Evolutionary conservation across 2,329 filamentous ascomycete genomes (phyloP), one percentile per base, ranked within the genome.

Genomic region (Dactylellina parvicollis): DNA sequence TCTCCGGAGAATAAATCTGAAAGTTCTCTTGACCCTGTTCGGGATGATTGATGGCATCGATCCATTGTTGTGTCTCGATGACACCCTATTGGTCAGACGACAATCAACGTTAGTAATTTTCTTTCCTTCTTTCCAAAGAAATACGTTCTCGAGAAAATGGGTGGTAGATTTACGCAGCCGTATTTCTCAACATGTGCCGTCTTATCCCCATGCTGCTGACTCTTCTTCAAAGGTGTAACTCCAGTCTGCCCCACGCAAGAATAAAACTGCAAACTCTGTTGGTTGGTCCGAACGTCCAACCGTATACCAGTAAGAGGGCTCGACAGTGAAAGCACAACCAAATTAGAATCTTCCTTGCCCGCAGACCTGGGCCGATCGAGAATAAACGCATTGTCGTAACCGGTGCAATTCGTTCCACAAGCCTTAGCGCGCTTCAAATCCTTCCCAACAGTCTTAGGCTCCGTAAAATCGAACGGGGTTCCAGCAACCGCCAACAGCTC

Each of bases 51-150:
- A 98, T 95, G 24, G 86, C 92, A 79, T 96, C 93, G 79, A 97
- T 96, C 87, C 88, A 97, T 80, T 95, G 92, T 84, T 97, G 87
- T 10, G 95, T 91, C 83, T 97, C 94, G 81, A 97, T 86, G 52
- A 96, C 94, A 24, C 96, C 79, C 81, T 94, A 97, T 30, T 92
- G 92, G 79, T 92, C 92, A 83, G 93, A 80, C 64, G 87, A 85
- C 1, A 55, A 60, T 36, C 22, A 46, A 42, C 8, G 44, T 64
- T 36, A 55, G 47, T 38, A 18, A 16, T 82, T 83, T 92, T 1
- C 26, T 34, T 40, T 52, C 28, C 26, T 52, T 52, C 16, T 38
- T 38, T 38, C 30, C 30, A 36, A 54, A 36, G 18, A 30, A 38
- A n/a, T 84, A 81, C 24, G 82, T 83, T 83, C 57, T 46, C 52